Conservation (phyloP, 108 stramenopile species). For the Cyclotella choctawhatcheeana region DNA sequence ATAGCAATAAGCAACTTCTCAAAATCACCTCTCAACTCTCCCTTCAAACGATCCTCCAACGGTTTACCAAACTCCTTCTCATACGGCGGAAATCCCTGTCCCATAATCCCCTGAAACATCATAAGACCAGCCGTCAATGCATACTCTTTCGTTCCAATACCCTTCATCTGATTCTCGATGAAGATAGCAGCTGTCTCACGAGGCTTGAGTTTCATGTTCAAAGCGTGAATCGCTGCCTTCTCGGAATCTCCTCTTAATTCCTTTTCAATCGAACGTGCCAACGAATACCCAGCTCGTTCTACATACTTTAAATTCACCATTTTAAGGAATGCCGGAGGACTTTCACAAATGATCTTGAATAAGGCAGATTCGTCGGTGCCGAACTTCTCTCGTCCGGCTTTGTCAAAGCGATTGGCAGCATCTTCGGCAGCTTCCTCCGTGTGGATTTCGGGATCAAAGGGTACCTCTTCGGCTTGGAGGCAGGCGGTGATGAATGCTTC, state of each 20-base stretch:
- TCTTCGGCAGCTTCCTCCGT: conserved; percentile 15
- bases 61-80: conserved; percentile 13
- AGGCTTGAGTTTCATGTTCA: conserved; percentile 13
- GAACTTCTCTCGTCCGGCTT: conserved; percentile 4
- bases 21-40: conserved; percentile 11
- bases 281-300: conserved; percentile 8
- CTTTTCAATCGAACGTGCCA: conserved; percentile 1
- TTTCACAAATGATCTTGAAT: conserved; percentile 1
- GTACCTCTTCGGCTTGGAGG: conserved; percentile 13
- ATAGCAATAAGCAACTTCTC: conserved; percentile 10
- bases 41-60: conserved; percentile 12
- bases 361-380: conserved; percentile 8
- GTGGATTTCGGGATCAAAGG: conserved; percentile 1
- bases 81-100: not conserved
- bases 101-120: conserved; percentile 6
- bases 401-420: conserved; percentile 6
- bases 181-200: conserved; percentile 6
- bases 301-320: conserved; percentile 9
- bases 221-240: conserved; percentile 2
- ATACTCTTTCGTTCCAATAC: conserved; percentile 8
- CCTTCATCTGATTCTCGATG: conserved; percentile 9
- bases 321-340: conserved; percentile 6
- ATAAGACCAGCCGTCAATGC: not conserved
- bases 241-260: conserved; percentile 9
- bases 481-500: conserved; percentile 2